Base-by-base conservation (phyloP, 2,329 filamentous ascomycete species). In the Colletotrichum sublineola region DNA sequence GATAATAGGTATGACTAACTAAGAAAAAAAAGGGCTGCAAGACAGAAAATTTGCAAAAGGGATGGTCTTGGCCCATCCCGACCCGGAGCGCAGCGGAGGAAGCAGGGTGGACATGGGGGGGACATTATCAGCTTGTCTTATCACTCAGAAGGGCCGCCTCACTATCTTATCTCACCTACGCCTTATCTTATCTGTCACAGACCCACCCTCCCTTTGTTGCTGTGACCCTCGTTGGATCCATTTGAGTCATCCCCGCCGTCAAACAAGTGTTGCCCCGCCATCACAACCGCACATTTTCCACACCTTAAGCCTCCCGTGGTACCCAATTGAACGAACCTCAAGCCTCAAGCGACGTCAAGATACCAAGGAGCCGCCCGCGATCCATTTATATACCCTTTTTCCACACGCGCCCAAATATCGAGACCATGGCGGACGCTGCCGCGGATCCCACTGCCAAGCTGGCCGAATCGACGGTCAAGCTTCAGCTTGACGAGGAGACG, bases 401-500 rank as follows among this genome's bases (percentile, higher is more conserved):
- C 8, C 44, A 8, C 44, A 31, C 57, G 24, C 29, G 24, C 29
- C 52, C 29, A 31, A 60, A 72, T 18, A 58, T 36, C 29, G 58
- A 50, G 40, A 80, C 65, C 76, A 88, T 88, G 86, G 82, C 86
- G 71, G 85, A 87, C 77, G 80, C 82, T 74, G 78, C 86, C 33
- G 79, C 81, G 38, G 86, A 87, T 74, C 81, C 80, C 65, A 83
- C 85, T 46, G 86, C 88, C 73, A 91, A 91, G 84, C 79, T 86
- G 46, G 79, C 81, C 38, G 86, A 87, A 75, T 81, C 80, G 63
- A 83, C 85, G 48, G 86, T 88, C 71, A 91, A 91, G 84, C 85
- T 91, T 55, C 83, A 88, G 79, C 86, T 91, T 46, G 89, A 91
- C 80, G 87, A 89, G 76, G 88, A 88, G 81, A 91, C 89, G 3